Evolutionary conservation across 108 stramenopile species (phyloP), one percentile per base, ranked within the genome.

Genomic region (Pinguiococcus pyrenoidosus): DNA sequence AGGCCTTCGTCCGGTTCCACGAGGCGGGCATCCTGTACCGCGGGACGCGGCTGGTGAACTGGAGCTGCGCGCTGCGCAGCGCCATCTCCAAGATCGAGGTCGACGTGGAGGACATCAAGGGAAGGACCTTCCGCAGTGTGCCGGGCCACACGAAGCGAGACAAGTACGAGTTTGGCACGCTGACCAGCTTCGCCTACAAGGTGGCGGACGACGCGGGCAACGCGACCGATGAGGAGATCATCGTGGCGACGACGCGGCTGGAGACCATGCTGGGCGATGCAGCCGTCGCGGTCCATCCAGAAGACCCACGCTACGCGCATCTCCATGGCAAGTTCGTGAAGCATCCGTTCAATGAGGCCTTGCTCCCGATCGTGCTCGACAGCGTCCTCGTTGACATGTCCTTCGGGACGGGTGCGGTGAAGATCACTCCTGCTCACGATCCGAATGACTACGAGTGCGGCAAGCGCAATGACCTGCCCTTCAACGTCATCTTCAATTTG

Each of bases 61-160:
- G 93, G 97, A 81, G 80, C 50, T 94, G 89, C 58, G 88, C 91
- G 3, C 67, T 99, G 12, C 88, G 89, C 55, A 81, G 83, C n/a
- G 96, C 96, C 38, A 86, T 98, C 64, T 89, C 88, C 8, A 92
- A 98, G 59, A 90, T 98, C 66, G 96, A 99, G 73, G 96, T 98
- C 14, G 20, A 48, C n/a, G n/a, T n/a, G n/a, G n/a, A n/a, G n/a
- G n/a, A n/a, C n/a, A n/a, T n/a, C n/a, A n/a, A n/a, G n/a, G n/a
- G n/a, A n/a, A n/a, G n/a, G n/a, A n/a, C n/a, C n/a, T n/a, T n/a
- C n/a, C n/a, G n/a, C n/a, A n/a, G n/a, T n/a, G 96, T 99, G 55
- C 92, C 92, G 55, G 85, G 84, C 37, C 93, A 99, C 72, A 88
- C 87, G 65, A 63, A 75, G 43, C 79, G 75, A 53, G 84, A 85